phyloP scores from a whole-genome alignment of 768 basidiomycete genomes.

The Mycena capillaripes region DNA sequence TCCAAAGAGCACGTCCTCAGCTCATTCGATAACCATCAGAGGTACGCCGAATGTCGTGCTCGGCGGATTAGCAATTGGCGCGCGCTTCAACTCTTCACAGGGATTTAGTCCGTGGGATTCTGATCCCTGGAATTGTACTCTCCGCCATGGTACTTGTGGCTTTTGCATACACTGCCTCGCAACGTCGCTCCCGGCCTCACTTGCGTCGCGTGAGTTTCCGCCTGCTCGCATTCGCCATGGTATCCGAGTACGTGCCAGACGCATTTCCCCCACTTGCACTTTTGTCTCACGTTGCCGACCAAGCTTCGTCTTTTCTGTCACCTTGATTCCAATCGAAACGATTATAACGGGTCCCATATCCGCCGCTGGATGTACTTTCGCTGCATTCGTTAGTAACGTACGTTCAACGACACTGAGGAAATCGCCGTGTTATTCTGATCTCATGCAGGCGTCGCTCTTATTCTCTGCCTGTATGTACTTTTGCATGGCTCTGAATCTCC shows the following conservation, averaged over 20 bases:
- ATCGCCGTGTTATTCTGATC: background rate
- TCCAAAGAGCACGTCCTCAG: background rate
- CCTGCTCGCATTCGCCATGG: constrained; percentile 13
- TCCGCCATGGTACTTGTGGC: background rate
- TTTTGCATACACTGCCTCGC: too few relatives aligned
- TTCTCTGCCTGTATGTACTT: constrained; percentile 19
- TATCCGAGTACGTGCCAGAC: constrained; percentile 9
- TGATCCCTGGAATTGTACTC: background rate
- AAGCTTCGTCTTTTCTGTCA: background rate
- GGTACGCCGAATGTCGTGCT: background rate
- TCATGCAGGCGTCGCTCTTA: background rate
- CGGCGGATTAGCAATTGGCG: background rate
- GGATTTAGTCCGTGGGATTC: background rate
- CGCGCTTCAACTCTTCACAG: background rate
- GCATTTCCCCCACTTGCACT: background rate
- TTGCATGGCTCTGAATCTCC: constrained; percentile 17
- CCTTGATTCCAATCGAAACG: background rate
- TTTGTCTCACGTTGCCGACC: background rate
- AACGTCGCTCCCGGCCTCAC: background rate
- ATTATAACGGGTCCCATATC: background rate
- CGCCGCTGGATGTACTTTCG: background rate
- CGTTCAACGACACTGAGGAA: background rate
- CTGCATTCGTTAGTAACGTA: background rate
- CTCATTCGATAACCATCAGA: background rate
- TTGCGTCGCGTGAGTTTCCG: constrained; percentile 4